Evolutionary conservation across 1,284 basidiomycete species (phyloP).

Genomic region (Ustilago curta): DNA sequence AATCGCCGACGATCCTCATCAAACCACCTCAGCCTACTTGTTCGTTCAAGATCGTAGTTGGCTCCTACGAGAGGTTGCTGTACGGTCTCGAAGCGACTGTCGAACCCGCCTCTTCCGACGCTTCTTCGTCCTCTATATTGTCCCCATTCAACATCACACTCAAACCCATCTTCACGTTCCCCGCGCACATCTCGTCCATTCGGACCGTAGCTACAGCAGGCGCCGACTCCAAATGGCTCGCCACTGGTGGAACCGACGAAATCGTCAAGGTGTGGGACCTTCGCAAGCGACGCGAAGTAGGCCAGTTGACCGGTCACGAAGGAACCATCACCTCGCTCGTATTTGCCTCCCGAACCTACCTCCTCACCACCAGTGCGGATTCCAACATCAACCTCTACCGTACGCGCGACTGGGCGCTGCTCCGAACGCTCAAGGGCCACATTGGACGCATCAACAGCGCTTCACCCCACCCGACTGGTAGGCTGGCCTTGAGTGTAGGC

Average conservation of each 20-base stretch:
- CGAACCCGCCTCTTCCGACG: conserved; percentile 52
- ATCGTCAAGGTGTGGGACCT: conserved; percentile 98
- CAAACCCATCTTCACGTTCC: conserved; percentile 94
- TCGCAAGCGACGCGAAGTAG: conserved; percentile 87
- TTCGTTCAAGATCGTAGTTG: conserved; percentile 84
- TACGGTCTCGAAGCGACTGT: conserved; percentile 86
- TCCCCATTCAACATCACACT: conserved; percentile 53
- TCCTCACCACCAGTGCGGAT: conserved; percentile 87
- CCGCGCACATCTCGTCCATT: conserved; percentile 92
- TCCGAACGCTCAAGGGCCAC: conserved; percentile 90
- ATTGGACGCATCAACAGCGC: conserved; percentile 90
- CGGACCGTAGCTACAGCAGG: conserved; percentile 79
- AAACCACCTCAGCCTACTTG: conserved; percentile 40
- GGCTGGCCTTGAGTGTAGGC: conserved; percentile 89
- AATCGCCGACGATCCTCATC: conserved; percentile 34
- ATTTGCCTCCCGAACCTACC: conserved; percentile 88
- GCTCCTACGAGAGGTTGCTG: conserved; percentile 93
- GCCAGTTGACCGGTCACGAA: conserved; percentile 90
- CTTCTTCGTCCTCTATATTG: conserved; percentile 32
- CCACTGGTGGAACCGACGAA: conserved; percentile 93
- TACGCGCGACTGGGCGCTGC: conserved; percentile 90
- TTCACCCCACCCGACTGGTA: conserved; percentile 90
- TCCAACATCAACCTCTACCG: conserved; percentile 85
- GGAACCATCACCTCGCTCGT: conserved; percentile 90
- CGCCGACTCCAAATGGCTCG: conserved; percentile 84